Evolutionary conservation across 352 stramenopile species (phyloP).

Genomic region (Phytophthora cactorum): DNA sequence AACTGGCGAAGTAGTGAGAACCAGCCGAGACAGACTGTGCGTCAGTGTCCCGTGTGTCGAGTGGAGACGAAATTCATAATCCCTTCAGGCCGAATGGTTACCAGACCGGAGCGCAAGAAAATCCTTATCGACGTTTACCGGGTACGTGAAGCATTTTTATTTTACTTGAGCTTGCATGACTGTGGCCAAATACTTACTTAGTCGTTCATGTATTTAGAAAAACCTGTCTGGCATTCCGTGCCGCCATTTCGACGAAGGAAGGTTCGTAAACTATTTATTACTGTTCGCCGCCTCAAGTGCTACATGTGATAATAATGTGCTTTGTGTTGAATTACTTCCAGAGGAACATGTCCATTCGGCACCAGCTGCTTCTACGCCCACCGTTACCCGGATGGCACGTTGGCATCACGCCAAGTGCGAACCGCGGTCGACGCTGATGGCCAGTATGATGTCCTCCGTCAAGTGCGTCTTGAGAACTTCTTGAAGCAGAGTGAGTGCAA

Average conservation of each 20-base stretch:
- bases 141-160: slow-evolving; percentile 30
- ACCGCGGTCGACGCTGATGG: slow-evolving; percentile 75
- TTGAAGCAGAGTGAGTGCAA: slow-evolving; percentile 42
- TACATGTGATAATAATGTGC: slow-evolving; percentile 19
- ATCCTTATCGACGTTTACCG: slow-evolving; percentile 73
- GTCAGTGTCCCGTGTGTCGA: slow-evolving; percentile 79
- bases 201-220: slow-evolving; percentile 34
- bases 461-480: slow-evolving; percentile 77
- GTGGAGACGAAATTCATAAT: slow-evolving; percentile 87
- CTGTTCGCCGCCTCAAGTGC: background rate
- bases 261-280: slow-evolving; percentile 32
- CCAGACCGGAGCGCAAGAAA: slow-evolving; percentile 66
- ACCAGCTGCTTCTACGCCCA: slow-evolving; percentile 90
- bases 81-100: slow-evolving; percentile 83
- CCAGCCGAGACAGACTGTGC: slow-evolving; percentile 81
- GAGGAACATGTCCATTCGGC: slow-evolving; percentile 85
- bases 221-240: slow-evolving; percentile 83
- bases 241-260: slow-evolving; percentile 84
- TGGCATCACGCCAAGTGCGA: slow-evolving; percentile 67
- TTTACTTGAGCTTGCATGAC: background rate
- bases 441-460: slow-evolving; percentile 77
- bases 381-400: slow-evolving; percentile 66
- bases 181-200: slow-evolving; percentile 11
- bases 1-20: slow-evolving; percentile 73
- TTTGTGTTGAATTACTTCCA: slow-evolving; percentile 31